phyloP scores from a whole-genome alignment of 2,329 filamentous ascomycete species.

The Aspergillus uvarum region DNA sequence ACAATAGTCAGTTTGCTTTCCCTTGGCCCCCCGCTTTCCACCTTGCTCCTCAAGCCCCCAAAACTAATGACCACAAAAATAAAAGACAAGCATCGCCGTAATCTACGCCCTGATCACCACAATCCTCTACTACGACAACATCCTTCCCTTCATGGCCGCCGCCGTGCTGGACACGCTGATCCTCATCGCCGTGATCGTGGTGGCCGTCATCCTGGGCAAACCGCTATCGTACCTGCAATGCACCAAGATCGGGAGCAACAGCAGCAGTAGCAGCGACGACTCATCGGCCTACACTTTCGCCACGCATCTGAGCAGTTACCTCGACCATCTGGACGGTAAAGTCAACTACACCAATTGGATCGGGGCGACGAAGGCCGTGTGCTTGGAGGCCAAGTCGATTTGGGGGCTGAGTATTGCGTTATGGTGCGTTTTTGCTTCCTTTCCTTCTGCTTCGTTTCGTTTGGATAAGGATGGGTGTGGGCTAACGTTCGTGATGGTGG shows the following conservation, averaged over 20 bases:
- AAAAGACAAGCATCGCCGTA: conserved; percentile 72
- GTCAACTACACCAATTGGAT: conserved; percentile 57
- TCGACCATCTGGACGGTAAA: conserved; percentile 51
- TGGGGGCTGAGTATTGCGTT: conserved; percentile 84
- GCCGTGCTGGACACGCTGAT: conserved; percentile 66
- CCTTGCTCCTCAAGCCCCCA: conserved; percentile 10
- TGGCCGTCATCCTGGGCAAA: conserved; percentile 74
- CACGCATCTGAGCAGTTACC: conserved; percentile 52
- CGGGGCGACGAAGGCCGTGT: conserved; percentile 64
- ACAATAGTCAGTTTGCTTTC: conserved; percentile 58
- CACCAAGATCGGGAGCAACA: conserved; percentile 51
- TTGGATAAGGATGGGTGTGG: too few relatives aligned
- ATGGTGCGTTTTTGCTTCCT: conserved; percentile 54
- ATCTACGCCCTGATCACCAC: conserved; percentile 78
- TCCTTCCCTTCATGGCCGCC: conserved; percentile 71
- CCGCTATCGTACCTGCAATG: conserved; percentile 79
- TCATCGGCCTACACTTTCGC: conserved; percentile 57
- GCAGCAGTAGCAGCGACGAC: conserved; percentile 36
- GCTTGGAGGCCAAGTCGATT: conserved; percentile 79
- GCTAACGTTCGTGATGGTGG: too few relatives aligned
- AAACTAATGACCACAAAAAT: conserved; percentile 15
- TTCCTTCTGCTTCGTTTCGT: too few relatives aligned
- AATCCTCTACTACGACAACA: conserved; percentile 75
- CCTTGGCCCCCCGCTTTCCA: conserved; percentile 37
- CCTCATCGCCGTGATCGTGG: conserved; percentile 73